Conservation (phyloP, 345 rosid species). For the Syzygium aqueum region DNA sequence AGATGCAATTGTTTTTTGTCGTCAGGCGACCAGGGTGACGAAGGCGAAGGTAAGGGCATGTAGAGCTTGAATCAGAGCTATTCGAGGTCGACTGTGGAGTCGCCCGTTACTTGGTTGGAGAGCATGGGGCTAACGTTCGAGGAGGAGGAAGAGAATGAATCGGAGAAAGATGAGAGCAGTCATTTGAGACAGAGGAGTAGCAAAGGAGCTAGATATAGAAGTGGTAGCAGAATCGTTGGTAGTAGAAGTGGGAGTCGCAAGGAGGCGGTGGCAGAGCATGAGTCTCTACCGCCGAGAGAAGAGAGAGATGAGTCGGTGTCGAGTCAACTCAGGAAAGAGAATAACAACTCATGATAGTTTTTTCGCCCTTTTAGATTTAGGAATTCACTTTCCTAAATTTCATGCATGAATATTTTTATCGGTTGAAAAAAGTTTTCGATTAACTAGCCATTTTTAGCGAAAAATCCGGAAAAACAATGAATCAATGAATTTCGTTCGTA, state of each 20-base stretch:
- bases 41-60: neutral
- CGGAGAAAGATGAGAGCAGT: slow-evolving; percentile 25
- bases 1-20: slow-evolving; percentile 27
- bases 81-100: slow-evolving; percentile 38
- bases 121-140: slow-evolving; percentile 25
- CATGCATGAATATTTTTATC: no score
- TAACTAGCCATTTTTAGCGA: no score
- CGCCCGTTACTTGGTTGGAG: slow-evolving; percentile 29
- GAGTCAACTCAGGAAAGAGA: no score
- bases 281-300: neutral
- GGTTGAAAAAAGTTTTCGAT: fast-evolving
- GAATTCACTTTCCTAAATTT: no score
- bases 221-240: neutral
- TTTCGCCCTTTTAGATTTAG: no score
- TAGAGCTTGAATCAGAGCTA: slow-evolving; percentile 23
- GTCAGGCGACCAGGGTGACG: slow-evolving; percentile 51
- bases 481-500: neutral
- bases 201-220: neutral
- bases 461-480: neutral
- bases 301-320: no score
- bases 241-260: slow-evolving; percentile 23
- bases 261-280: neutral
- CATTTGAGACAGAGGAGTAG: slow-evolving; percentile 49
- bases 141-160: slow-evolving; percentile 34
- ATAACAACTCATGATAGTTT: no score